A percentile compares a stretch with the other conserved stretches of the same genome.
Evolutionary conservation across 495 filamentous ascomycete species (phyloP).

Genomic region (Aeminium ludgeri): DNA sequence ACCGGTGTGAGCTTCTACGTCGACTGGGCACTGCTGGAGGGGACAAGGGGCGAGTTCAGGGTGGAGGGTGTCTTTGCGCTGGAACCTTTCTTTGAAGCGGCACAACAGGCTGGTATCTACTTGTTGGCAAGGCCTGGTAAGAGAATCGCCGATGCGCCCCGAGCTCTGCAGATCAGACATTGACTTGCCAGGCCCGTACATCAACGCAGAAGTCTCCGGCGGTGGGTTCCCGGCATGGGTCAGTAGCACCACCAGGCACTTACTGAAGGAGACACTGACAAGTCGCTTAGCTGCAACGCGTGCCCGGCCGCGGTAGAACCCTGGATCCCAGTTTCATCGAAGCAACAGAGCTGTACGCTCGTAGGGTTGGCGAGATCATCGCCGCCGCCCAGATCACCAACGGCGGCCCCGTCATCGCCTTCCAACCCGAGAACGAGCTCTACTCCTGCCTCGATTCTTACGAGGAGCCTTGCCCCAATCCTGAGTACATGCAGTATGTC

Average conservation of each 20-base stretch:
- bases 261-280: not conserved
- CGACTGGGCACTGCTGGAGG: slow-evolving; percentile 68
- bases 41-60: slow-evolving; percentile 47
- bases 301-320: slow-evolving; percentile 44
- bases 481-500: slow-evolving; percentile 51
- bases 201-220: slow-evolving; percentile 49
- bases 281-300: slow-evolving; percentile 29
- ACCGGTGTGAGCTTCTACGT: slow-evolving; percentile 61
- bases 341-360: slow-evolving; percentile 46
- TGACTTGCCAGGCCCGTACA: slow-evolving; percentile 41
- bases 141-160: too few species aligned
- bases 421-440: slow-evolving; percentile 72
- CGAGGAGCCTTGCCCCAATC: slow-evolving; percentile 30
- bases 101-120: slow-evolving; percentile 51
- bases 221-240: slow-evolving; percentile 51
- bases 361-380: slow-evolving; percentile 42
- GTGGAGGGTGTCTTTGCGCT: slow-evolving; percentile 54
- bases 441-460: slow-evolving; percentile 1
- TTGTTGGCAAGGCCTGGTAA: slow-evolving; percentile 34
- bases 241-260: not conserved
- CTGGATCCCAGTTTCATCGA: slow-evolving; percentile 41
- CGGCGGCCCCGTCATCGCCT: slow-evolving; percentile 58
- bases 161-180: too few species aligned
- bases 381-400: slow-evolving; percentile 63
- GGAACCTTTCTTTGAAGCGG: slow-evolving; percentile 56